Evolutionary conservation across 495 filamentous ascomycete species (phyloP).

Genomic region (Penicillium dipodomyicola): DNA sequence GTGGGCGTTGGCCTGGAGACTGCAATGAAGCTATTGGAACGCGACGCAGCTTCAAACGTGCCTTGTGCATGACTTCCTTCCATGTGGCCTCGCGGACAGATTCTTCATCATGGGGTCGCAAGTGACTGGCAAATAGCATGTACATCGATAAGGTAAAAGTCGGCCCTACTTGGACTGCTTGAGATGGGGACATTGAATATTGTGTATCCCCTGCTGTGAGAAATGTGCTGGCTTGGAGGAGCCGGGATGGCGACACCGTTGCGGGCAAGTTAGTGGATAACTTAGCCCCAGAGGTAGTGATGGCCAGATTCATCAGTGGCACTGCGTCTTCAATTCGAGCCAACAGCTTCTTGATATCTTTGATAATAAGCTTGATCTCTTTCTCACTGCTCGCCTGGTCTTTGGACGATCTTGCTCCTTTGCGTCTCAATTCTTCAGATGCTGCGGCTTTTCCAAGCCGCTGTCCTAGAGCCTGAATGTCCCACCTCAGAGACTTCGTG

Average conservation of each 20-base stretch:
- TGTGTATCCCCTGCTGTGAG: slow-evolving; percentile 85
- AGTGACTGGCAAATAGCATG: slow-evolving; percentile 90
- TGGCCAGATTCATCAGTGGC: slow-evolving; percentile 89
- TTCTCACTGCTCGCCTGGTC: slow-evolving; percentile 49
- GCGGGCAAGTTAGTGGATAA: slow-evolving; percentile 74
- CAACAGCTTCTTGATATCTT: slow-evolving; percentile 74
- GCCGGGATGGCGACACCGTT: slow-evolving; percentile 83
- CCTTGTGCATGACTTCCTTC: slow-evolving; percentile 98
- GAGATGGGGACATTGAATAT: slow-evolving; percentile 62
- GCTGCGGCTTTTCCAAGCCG: slow-evolving; percentile 68
- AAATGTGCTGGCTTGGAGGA: slow-evolving; percentile 92
- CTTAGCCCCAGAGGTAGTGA: slow-evolving; percentile 89
- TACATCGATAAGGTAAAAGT: slow-evolving; percentile 88
- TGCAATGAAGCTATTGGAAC: slow-evolving; percentile 46
- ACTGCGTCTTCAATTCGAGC: slow-evolving; percentile 86
- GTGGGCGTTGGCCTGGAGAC: slow-evolving; percentile 16
- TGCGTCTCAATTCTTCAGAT: slow-evolving; percentile 59
- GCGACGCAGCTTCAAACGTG: slow-evolving; percentile 73
- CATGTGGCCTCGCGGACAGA: slow-evolving; percentile 75
- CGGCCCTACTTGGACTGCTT: slow-evolving; percentile 80
- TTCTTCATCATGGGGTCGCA: slow-evolving; percentile 61
- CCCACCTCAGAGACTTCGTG: slow-evolving; percentile 81
- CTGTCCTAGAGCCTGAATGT: slow-evolving; percentile 81
- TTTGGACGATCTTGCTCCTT: slow-evolving; percentile 48
- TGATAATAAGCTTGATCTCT: slow-evolving; percentile 68